Evolutionary conservation across 306 rosid species (phyloP).

Genomic region (Fragaria nilgerrensis): DNA sequence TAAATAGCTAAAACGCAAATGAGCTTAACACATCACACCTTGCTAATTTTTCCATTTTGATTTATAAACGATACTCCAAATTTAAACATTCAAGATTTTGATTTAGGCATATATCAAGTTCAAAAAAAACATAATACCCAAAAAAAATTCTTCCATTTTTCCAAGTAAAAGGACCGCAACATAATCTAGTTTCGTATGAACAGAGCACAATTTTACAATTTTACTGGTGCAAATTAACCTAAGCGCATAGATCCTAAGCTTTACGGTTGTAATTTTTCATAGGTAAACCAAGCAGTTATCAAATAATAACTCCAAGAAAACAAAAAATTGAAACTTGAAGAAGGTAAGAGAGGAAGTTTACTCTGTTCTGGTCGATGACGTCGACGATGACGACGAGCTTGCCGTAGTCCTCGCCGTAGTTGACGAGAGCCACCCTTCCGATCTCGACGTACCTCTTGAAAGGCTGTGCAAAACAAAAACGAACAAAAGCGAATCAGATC

Average conservation of each 20-base stretch:
- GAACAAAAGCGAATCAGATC: not conserved
- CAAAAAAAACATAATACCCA: not conserved
- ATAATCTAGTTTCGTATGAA: too few species aligned
- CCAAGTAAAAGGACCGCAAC: too few species aligned
- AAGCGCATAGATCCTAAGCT: not conserved
- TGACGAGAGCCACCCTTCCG: slow-evolving; percentile 89
- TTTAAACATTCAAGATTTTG: not conserved
- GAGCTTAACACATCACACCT: not conserved
- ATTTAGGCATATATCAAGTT: not conserved
- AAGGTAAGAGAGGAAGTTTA: not conserved
- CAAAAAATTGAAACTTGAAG: not conserved
- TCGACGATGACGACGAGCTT: slow-evolving; percentile 93
- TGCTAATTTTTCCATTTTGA: not conserved
- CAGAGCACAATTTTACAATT: not conserved
- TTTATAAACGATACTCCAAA: not conserved
- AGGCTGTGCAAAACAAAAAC: slow-evolving; percentile 41
- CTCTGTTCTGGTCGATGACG: slow-evolving; percentile 84
- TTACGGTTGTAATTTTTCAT: too few species aligned
- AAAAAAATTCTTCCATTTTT: too few species aligned
- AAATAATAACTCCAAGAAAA: not conserved
- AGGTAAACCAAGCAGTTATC: not conserved
- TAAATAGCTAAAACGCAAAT: not conserved
- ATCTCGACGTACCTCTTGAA: slow-evolving; percentile 93
- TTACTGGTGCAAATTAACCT: not conserved
- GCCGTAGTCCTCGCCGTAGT: slow-evolving; percentile 86